Percentiles rank a stretch among this genome's conserved stretches.
Conservation (phyloP, 2,329 filamentous ascomycete species). For the Simplicillium sp. region DNA sequence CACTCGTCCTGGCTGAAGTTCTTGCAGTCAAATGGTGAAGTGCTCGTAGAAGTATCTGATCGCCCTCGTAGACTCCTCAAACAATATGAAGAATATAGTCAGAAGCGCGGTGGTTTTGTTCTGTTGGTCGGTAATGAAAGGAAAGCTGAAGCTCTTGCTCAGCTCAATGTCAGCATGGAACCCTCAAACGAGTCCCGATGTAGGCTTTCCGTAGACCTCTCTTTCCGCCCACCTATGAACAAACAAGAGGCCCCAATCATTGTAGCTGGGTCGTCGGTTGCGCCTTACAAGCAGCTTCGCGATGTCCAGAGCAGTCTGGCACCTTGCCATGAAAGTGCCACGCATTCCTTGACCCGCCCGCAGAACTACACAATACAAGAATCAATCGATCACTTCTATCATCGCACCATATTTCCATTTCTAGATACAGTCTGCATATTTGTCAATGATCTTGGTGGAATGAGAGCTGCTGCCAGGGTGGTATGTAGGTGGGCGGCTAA, state of each 20-base stretch:
- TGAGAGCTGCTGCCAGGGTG: slow-evolving; percentile 3
- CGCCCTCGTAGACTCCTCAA: slow-evolving; percentile 2
- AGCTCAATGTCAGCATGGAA: too few species aligned
- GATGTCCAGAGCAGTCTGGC: neutral
- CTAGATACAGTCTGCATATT: slow-evolving; percentile 11
- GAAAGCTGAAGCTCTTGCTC: too few species aligned
- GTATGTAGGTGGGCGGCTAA: slow-evolving; percentile 7
- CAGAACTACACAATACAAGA: neutral
- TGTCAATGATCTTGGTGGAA: slow-evolving; percentile 9
- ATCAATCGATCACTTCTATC: slow-evolving; percentile 1
- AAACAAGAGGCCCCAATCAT: too few species aligned
- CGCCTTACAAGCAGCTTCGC: neutral
- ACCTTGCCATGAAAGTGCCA: slow-evolving; percentile 1
- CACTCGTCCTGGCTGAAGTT: slow-evolving; percentile 2
- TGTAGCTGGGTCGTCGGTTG: too few species aligned
- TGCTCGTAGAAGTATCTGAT: slow-evolving; percentile 1
- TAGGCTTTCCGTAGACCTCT: too few species aligned
- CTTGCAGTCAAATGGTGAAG: slow-evolving; percentile 1
- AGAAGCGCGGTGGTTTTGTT: neutral
- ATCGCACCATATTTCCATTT: slow-evolving; percentile 7
- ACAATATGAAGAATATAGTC: neutral
- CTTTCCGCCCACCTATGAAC: too few species aligned
- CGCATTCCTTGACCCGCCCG: neutral
- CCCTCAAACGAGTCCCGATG: too few species aligned
- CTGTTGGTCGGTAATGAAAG: slow-evolving; percentile 2